Base-by-base conservation (phyloP, 148 eudicot genomes). In the Rhododendron williamsianum region DNA sequence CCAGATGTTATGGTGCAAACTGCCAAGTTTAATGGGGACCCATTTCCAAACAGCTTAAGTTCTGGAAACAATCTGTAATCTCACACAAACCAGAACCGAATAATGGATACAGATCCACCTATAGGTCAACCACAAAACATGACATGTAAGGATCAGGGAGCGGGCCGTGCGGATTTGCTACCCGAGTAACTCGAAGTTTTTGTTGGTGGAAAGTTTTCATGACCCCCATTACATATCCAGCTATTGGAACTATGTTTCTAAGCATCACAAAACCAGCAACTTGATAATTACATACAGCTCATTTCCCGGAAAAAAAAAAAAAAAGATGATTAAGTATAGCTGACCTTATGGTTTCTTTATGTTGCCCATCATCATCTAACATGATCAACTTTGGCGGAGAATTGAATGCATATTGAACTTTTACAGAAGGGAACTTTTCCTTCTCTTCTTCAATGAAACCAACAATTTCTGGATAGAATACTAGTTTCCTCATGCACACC, bases 401-500 rank as follows among this genome's bases (percentile, higher is more conserved):
- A 84, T 94, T 94, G 88, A 90, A 94, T 49, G 94, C 87, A 88
- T 94, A 95, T 79, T 93, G 94, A 88, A 95, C 91, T 88, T 89
- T 92, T 52, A 95, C 92, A 49, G 92, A 89, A 18, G 98, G 98
- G 90, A 95, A 95, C 85, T 91, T 91, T 81, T 95, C 97, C 89
- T 94, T 95, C 88, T 94, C 97, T 88, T 94, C 97, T 90, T 95
- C 97, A 33, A 95, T 92, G 85, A 95, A 94, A 69, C 92, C 93
- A 86, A 95, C 98, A 85, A 95, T 88, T 89, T 95, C 98, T 80
- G 97, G 96, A 91, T 95, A 95, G 83, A 95, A 95, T 38, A 95
- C 98, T 86, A 95, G 90, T 83, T 95, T 95, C 88, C 98, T 94
- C 98, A 95, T 94, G 92, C 98, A 95, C 85, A 95, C 97, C 89